phyloP scores from a whole-genome alignment of 352 stramenopile species.

The Thalassiosira hispida region DNA sequence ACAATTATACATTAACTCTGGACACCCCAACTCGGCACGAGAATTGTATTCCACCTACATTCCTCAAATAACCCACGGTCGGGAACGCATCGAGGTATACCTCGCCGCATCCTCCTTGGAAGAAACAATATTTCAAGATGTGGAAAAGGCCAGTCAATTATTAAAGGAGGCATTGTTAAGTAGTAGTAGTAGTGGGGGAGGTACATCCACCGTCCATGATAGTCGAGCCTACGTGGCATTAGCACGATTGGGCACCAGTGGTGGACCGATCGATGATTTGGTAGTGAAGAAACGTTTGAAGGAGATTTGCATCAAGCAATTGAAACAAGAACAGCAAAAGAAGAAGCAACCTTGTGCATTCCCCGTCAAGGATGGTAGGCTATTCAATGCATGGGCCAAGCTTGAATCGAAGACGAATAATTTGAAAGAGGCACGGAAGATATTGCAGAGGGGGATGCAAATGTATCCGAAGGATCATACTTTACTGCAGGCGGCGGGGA shows the following conservation, averaged over 20 bases:
- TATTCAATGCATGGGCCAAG: slow-evolving; percentile 82
- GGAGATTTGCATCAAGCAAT: slow-evolving; percentile 44
- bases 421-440: slow-evolving; percentile 56
- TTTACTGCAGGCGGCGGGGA: slow-evolving; percentile 72
- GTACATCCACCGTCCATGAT: slow-evolving; percentile 1
- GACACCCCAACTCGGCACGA: slow-evolving; percentile 39
- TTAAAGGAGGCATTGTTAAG: slow-evolving; percentile 55
- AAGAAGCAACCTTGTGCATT: slow-evolving; percentile 9
- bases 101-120: slow-evolving; percentile 76
- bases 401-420: slow-evolving; percentile 68
- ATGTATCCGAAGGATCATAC: slow-evolving; percentile 69
- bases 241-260: slow-evolving; percentile 57
- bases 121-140: slow-evolving; percentile 69
- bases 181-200: background rate
- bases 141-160: slow-evolving; percentile 55
- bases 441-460: slow-evolving; percentile 68
- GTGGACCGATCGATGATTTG: slow-evolving; percentile 52
- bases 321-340: background rate
- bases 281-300: slow-evolving; percentile 48
- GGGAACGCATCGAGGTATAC: slow-evolving; percentile 72
- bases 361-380: slow-evolving; percentile 63
- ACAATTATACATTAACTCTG: slow-evolving; percentile 52
- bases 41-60: slow-evolving; percentile 63
- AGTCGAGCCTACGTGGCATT: slow-evolving; percentile 72
- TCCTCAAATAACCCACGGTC: slow-evolving; percentile 43